Percentiles rank a stretch among this genome's conserved stretches.
Conservation (phyloP, 306 rosid genomes). For the Cajanus cajan region DNA sequence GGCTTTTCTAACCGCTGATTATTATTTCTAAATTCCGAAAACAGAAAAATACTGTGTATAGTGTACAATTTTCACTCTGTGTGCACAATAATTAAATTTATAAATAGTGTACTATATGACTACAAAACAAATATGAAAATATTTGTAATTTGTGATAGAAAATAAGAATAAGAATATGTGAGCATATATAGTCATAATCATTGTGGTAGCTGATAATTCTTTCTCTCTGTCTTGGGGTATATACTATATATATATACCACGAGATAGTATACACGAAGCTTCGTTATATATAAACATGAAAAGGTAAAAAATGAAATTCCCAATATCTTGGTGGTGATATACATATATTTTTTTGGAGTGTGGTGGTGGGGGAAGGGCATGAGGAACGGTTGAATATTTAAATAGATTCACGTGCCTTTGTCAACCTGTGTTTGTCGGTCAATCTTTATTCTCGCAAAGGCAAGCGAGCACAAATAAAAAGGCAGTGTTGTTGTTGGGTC, state of each 20-base stretch:
- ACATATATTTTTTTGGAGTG: neutral
- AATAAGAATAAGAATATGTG: too few relatives aligned
- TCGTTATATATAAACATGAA: neutral
- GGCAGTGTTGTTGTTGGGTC: neutral
- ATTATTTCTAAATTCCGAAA: neutral
- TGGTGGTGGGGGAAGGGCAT: constrained; percentile 19
- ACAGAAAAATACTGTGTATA: too few relatives aligned
- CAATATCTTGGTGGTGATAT: neutral
- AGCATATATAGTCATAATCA: neutral
- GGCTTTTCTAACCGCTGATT: constrained; percentile 4
- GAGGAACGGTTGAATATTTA: constrained; percentile 33
- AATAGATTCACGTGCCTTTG: constrained; percentile 87
- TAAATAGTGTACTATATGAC: too few relatives aligned
- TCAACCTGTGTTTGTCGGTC: constrained; percentile 89
- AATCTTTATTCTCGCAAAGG: constrained; percentile 45
- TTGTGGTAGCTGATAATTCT: neutral
- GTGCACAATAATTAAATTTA: too few relatives aligned
- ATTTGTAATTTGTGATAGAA: neutral
- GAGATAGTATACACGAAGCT: neutral
- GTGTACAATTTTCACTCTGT: too few relatives aligned
- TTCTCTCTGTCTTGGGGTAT: neutral
- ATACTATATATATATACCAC: too few relatives aligned
- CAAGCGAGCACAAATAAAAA: constrained; percentile 32
- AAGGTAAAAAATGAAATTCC: neutral
- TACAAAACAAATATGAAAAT: too few relatives aligned